Conservation (phyloP, 129 eudicot genomes). For the Cynara cardunculus region DNA sequence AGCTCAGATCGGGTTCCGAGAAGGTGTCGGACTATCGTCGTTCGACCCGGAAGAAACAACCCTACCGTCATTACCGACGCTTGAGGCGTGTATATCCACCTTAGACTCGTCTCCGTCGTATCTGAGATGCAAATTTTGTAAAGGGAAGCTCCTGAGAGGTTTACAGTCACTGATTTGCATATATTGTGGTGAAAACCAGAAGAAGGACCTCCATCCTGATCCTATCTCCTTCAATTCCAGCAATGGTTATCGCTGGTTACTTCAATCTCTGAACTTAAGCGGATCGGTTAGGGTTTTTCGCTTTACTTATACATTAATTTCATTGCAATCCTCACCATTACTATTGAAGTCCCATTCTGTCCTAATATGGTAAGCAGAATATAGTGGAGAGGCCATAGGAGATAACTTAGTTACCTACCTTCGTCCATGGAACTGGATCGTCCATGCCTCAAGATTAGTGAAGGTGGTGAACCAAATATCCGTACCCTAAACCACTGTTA, state of each 20-base stretch:
- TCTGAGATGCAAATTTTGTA: conserved; percentile 57
- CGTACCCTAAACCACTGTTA: background rate
- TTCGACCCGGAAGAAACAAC: conserved; percentile 49
- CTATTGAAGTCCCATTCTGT: background rate
- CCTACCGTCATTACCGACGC: conserved; percentile 44
- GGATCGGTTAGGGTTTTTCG: conserved; percentile 62
- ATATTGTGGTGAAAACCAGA: conserved; percentile 57
- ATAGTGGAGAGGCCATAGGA: background rate
- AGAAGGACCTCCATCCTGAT: conserved; percentile 42
- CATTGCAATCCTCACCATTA: background rate
- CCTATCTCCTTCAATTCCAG: conserved; percentile 56
- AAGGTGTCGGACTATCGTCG: conserved; percentile 46
- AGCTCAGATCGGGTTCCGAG: conserved; percentile 52
- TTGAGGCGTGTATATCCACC: conserved; percentile 44
- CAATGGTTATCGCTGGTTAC: conserved; percentile 57
- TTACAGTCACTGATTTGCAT: conserved; percentile 58
- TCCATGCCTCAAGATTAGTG: background rate
- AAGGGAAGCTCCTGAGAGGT: conserved; percentile 69
- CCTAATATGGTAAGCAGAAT: background rate
- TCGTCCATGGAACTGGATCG: background rate
- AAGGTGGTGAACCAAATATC: background rate
- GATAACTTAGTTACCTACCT: background rate
- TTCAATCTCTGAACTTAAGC: conserved; percentile 58
- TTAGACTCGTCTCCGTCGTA: conserved; percentile 47
- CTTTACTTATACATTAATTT: conserved; percentile 1